Evolutionary conservation across 768 basidiomycete species (phyloP).

Genomic region (Termitomyces sp.): DNA sequence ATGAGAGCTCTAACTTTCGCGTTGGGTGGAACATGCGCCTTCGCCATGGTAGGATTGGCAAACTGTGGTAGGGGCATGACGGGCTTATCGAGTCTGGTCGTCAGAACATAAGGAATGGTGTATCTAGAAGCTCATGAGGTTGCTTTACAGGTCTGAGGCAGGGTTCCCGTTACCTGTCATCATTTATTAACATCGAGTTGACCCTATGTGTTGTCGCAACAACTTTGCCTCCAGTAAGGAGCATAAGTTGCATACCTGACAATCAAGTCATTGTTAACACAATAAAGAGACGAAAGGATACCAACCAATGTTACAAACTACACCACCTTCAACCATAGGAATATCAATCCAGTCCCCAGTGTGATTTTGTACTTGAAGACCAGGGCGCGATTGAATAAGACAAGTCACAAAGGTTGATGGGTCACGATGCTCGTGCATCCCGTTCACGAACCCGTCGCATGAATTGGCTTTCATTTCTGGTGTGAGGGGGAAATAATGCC

Average conservation of each 20-base stretch:
- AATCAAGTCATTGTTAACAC: no score
- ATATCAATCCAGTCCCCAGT: conserved; percentile 25
- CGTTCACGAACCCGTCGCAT: conserved; percentile 25
- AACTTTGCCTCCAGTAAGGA: conserved; percentile 23
- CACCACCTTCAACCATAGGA: conserved; percentile 25
- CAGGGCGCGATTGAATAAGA: conserved; percentile 25
- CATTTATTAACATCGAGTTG: conserved; percentile 24
- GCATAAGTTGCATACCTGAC: conserved; percentile 25
- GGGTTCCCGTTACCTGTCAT: no score
- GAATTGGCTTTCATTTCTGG: conserved; percentile 16
- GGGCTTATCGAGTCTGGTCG: conserved; percentile 23
- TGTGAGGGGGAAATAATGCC: conserved; percentile 26
- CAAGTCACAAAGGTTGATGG: conserved; percentile 28
- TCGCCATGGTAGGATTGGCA: conserved; percentile 16
- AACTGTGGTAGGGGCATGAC: conserved; percentile 24
- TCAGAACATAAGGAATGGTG: conserved; percentile 27
- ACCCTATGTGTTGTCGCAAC: conserved; percentile 28
- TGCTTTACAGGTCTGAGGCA: no score
- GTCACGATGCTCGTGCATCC: conserved; percentile 30
- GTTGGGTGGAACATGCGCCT: conserved; percentile 22
- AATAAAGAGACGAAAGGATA: no score
- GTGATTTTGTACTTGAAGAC: conserved; percentile 27
- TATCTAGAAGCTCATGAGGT: conserved; percentile 17
- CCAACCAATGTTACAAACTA: conserved; percentile 27
- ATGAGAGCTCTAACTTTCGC: conserved; percentile 19